phyloP scores from a whole-genome alignment of 2,329 filamentous ascomycete species.

The Pseudomassariella vexata region DNA sequence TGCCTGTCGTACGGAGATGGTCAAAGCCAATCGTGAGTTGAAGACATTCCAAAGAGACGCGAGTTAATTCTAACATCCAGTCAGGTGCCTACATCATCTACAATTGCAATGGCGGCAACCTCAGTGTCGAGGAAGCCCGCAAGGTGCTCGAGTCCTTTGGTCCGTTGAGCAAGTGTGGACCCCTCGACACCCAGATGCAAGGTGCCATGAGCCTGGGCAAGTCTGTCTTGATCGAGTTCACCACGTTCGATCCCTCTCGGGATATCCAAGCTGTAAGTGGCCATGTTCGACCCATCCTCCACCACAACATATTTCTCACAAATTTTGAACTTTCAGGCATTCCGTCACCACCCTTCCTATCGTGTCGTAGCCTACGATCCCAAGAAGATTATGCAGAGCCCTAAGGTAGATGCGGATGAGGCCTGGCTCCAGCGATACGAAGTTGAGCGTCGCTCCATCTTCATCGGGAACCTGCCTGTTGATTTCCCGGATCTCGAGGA shows the following conservation, averaged over 20 bases:
- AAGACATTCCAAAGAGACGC: no score
- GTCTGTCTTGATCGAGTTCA: constrained; percentile 40
- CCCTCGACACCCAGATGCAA: constrained; percentile 26
- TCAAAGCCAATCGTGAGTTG: constrained; percentile 50
- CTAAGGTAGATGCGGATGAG: constrained; percentile 19
- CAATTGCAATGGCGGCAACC: constrained; percentile 26
- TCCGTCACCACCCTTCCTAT: constrained; percentile 25
- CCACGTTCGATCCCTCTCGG: constrained; percentile 43
- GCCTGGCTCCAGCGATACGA: constrained; percentile 25
- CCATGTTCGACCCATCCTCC: no score
- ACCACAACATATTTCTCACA: no score
- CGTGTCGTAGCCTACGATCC: constrained; percentile 25
- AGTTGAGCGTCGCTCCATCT: constrained; percentile 27
- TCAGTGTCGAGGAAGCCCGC: constrained; percentile 37
- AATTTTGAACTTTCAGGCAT: constrained; percentile 22
- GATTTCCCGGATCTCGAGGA: constrained; percentile 17
- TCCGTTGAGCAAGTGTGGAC: constrained; percentile 32
- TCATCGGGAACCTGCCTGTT: constrained; percentile 23
- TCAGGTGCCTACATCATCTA: constrained; percentile 45
- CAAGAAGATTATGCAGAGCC: constrained; percentile 19
- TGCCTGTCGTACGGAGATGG: constrained; percentile 53
- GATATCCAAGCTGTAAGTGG: constrained; percentile 41
- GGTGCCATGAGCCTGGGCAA: constrained; percentile 27
- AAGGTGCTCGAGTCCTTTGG: constrained; percentile 38
- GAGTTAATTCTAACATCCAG: constrained; percentile 18